Percentiles rank a stretch among this genome's conserved stretches.
These are phyloP conservation scores for Inga oerstediana DNA, from an alignment of 306 rosid species.

Conservation along the genomic window DNA sequence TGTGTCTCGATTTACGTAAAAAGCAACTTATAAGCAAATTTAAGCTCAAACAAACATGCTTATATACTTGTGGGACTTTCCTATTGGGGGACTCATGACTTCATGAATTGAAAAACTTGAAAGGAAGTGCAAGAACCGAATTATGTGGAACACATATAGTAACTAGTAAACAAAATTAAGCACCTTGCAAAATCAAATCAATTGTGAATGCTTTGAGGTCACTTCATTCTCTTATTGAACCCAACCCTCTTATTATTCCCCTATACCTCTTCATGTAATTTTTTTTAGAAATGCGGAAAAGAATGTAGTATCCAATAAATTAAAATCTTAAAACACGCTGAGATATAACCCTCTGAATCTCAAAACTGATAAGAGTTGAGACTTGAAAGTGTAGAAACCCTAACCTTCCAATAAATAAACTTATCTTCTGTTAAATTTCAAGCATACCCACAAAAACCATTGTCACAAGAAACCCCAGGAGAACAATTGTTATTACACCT, in stretches of 20 bases:
- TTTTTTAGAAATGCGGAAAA: background rate
- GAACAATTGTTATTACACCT: conserved; percentile 60
- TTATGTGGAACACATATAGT: background rate
- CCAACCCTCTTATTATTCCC: background rate
- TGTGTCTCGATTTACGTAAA: no score
- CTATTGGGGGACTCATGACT: no score
- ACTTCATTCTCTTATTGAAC: conserved; percentile 3
- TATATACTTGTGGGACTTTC: no score
- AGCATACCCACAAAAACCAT: conserved; percentile 66
- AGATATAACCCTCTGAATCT: background rate
- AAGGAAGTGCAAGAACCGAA: background rate
- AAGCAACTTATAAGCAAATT: no score
- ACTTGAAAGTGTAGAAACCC: background rate
- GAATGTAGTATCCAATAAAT: background rate
- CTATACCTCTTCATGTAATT: background rate
- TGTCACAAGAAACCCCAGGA: conserved; percentile 48
- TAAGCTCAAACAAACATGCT: no score
- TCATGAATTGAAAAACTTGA: background rate
- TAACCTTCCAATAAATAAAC: background rate
- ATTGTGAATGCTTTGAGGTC: background rate
- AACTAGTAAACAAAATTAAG: background rate
- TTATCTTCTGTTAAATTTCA: background rate
- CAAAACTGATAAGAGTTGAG: background rate
- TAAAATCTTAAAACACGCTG: background rate
- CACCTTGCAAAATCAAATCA: background rate